Percentiles rank a stretch among this genome's conserved stretches.
phyloP scores from a whole-genome alignment of 768 basidiomycete species.

The Candolleomyces efflorescens region DNA sequence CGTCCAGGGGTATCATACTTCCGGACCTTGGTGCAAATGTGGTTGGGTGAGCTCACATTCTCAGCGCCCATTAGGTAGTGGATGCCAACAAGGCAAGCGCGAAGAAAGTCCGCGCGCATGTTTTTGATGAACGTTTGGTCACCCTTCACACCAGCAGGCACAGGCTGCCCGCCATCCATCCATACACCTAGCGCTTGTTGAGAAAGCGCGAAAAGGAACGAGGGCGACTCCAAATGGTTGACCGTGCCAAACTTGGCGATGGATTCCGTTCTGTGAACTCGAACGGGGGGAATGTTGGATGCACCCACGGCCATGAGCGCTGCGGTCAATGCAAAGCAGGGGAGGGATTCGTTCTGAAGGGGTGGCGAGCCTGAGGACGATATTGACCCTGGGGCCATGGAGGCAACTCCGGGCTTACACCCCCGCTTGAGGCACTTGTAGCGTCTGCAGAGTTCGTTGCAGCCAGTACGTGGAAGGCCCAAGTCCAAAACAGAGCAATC shows the following conservation, averaged over 20 bases:
- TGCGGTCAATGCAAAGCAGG: too few relatives aligned
- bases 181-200: conserved; percentile 36
- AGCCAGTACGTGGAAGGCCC: neutral
- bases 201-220: conserved; percentile 31
- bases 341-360: too few relatives aligned
- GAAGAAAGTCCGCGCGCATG: conserved; percentile 47
- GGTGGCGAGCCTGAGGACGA: too few relatives aligned
- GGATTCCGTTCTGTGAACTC: too few relatives aligned
- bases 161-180: conserved; percentile 23
- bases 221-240: conserved; percentile 16
- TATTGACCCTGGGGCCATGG: too few relatives aligned
- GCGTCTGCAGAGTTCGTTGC: neutral
- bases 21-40: neutral
- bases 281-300: neutral
- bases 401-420: too few relatives aligned
- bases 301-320: neutral
- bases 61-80: conserved; percentile 22
- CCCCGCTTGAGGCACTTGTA: neutral
- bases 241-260: neutral
- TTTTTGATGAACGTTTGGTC: conserved; percentile 14
- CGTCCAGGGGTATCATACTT: neutral
- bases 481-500: too few relatives aligned
- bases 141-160: neutral
- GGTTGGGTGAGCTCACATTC: neutral
- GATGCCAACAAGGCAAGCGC: conserved; percentile 54